These are phyloP conservation scores for Cryphonectria parasitica DNA, from an alignment of 2,329 filamentous ascomycete genomes.

Conservation along the genomic window DNA sequence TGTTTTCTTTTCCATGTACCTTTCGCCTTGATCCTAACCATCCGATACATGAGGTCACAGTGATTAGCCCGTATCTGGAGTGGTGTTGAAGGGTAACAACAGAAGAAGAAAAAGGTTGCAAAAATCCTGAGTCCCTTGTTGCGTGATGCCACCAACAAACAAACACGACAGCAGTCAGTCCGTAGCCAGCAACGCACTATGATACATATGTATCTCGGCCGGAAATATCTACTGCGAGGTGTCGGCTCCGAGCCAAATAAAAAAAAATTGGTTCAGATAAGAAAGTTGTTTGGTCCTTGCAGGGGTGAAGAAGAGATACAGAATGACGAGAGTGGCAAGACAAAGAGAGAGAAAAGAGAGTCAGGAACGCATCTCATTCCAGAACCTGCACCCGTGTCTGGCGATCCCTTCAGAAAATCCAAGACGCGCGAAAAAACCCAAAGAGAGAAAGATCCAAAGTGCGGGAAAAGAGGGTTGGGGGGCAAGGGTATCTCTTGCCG, in stretches of 20 bases:
- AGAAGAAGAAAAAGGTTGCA: not conserved
- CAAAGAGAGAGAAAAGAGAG: not conserved
- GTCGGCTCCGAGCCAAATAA: not conserved
- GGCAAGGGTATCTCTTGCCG: not conserved
- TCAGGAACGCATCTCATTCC: slow-evolving; percentile 3
- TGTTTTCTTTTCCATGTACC: not conserved
- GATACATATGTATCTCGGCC: not conserved
- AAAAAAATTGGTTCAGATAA: not conserved
- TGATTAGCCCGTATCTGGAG: not conserved
- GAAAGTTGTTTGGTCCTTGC: not conserved
- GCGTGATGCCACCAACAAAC: not conserved
- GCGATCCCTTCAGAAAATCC: not conserved
- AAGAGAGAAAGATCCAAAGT: not conserved
- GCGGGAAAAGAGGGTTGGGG: not conserved
- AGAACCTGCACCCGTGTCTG: not conserved
- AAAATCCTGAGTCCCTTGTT: not conserved
- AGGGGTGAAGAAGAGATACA: not conserved
- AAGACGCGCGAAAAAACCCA: not conserved
- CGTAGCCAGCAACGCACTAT: not conserved
- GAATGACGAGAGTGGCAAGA: slow-evolving; percentile 1
- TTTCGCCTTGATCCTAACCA: not conserved
- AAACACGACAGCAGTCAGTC: not conserved
- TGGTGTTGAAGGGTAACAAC: not conserved
- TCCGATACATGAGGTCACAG: not conserved
- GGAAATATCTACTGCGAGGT: not conserved